Conservation (phyloP, 2,329 filamentous ascomycete species). For the Aureobasidium sp. region DNA sequence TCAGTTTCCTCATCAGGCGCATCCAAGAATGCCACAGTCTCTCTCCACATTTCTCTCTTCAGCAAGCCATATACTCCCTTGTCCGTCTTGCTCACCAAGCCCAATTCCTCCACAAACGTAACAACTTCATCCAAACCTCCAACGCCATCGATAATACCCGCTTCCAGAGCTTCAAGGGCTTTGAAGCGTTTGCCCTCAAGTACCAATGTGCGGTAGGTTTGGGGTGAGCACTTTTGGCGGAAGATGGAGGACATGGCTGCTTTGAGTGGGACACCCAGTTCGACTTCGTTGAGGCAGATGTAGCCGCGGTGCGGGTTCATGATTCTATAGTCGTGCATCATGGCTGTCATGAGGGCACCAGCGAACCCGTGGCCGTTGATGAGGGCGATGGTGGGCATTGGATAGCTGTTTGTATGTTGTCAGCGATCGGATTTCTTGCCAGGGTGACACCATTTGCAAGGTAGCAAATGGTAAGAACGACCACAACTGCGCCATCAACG, state of each 20-base stretch:
- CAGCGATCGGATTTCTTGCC: not conserved
- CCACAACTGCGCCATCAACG: not conserved
- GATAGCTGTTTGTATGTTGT: conserved; percentile 43
- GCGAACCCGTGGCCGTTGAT: conserved; percentile 74
- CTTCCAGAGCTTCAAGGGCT: conserved; percentile 55
- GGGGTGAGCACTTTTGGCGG: conserved; percentile 55
- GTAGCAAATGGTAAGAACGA: not conserved
- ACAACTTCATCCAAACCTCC: conserved; percentile 60
- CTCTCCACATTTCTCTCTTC: conserved; percentile 70
- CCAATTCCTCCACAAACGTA: conserved; percentile 51
- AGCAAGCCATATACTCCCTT: conserved; percentile 62
- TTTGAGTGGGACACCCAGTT: conserved; percentile 69
- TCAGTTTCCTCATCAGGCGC: conserved; percentile 41
- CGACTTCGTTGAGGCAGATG: conserved; percentile 73
- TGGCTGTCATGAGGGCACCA: conserved; percentile 71
- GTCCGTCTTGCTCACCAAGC: conserved; percentile 55
- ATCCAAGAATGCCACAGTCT: conserved; percentile 54
- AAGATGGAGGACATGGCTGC: conserved; percentile 70
- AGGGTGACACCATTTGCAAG: not conserved
- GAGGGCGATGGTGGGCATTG: conserved; percentile 76
- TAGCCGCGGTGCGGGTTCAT: conserved; percentile 66
- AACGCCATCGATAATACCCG: conserved; percentile 61
- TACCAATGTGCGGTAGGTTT: conserved; percentile 56
- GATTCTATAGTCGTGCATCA: conserved; percentile 78
- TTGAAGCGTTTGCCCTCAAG: conserved; percentile 65